phyloP scores from a whole-genome alignment of 2,329 filamentous ascomycete species.

The Fusarium sacchari region DNA sequence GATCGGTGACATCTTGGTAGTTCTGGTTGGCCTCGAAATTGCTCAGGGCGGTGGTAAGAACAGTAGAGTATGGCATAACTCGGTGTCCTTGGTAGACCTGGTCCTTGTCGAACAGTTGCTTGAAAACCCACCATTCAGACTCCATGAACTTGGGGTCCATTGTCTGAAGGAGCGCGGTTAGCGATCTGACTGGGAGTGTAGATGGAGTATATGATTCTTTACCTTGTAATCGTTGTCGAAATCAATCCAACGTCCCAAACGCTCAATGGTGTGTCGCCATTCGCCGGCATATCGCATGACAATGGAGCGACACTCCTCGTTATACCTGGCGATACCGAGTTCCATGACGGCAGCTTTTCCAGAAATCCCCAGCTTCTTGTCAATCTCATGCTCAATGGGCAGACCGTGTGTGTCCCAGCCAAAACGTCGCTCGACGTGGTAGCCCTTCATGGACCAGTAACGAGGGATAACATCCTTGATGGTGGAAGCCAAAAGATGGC shows the following conservation, averaged over 20 bases:
- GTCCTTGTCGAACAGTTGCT: slow-evolving; percentile 89
- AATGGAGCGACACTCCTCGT: slow-evolving; percentile 89
- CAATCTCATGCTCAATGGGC: slow-evolving; percentile 96
- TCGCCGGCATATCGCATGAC: slow-evolving; percentile 91
- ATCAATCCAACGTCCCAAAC: slow-evolving; percentile 94
- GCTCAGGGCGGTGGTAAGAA: slow-evolving; percentile 86
- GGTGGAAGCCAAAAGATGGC: slow-evolving; percentile 86
- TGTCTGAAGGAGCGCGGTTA: slow-evolving; percentile 63
- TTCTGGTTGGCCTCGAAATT: slow-evolving; percentile 96
- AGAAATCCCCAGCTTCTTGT: slow-evolving; percentile 92
- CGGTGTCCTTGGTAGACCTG: slow-evolving; percentile 89
- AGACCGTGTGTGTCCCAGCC: slow-evolving; percentile 96
- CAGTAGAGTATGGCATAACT: slow-evolving; percentile 96
- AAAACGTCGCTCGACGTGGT: slow-evolving; percentile 90
- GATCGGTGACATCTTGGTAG: slow-evolving; percentile 92
- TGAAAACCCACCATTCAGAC: slow-evolving; percentile 96
- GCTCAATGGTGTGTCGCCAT: slow-evolving; percentile 88
- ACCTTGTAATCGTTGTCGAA: slow-evolving; percentile 98
- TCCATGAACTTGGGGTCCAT: slow-evolving; percentile 98
- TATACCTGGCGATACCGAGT: slow-evolving; percentile 89
- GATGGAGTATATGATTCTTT: neutral
- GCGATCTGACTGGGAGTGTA: neutral
- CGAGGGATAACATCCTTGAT: slow-evolving; percentile 97
- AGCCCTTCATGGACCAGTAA: slow-evolving; percentile 98
- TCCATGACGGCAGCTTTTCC: slow-evolving; percentile 87